Conservation (phyloP, 2,329 filamentous ascomycete species). For the Penicillium sclerotiorum region DNA sequence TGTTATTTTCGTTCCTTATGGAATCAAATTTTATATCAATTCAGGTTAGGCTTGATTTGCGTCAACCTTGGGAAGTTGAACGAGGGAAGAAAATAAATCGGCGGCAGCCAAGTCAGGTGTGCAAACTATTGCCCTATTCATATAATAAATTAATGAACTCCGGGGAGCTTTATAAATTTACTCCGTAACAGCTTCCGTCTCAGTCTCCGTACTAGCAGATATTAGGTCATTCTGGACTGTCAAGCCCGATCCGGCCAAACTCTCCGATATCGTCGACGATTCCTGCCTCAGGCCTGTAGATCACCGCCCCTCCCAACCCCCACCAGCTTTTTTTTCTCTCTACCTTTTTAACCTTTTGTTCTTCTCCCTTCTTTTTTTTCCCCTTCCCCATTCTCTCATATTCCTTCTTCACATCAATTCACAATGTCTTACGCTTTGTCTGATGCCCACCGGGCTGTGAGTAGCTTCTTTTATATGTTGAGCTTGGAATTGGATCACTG, state of each 20-base stretch:
- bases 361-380: slow-evolving; percentile 9
- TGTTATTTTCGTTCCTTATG: neutral
- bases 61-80: neutral
- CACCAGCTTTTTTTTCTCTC: slow-evolving; percentile 21
- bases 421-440: slow-evolving; percentile 64
- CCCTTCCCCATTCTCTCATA: slow-evolving; percentile 2
- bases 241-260: slow-evolving; percentile 17
- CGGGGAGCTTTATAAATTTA: neutral
- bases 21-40: too few relatives aligned
- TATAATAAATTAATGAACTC: neutral
- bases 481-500: slow-evolving; percentile 27
- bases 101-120: neutral
- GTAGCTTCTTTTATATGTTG: slow-evolving; percentile 30
- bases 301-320: slow-evolving; percentile 24
- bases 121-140: neutral
- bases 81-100: neutral
- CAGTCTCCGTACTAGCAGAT: neutral
- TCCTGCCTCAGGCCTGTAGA: slow-evolving; percentile 10
- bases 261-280: slow-evolving; percentile 19
- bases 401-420: slow-evolving; percentile 12
- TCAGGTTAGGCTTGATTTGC: neutral
- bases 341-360: slow-evolving; percentile 8
- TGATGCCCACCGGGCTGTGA: slow-evolving; percentile 66
- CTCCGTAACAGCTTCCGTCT: neutral
- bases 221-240: neutral